Evolutionary conservation across 495 filamentous ascomycete species (phyloP).

Genomic region (Chaetomium tenue): DNA sequence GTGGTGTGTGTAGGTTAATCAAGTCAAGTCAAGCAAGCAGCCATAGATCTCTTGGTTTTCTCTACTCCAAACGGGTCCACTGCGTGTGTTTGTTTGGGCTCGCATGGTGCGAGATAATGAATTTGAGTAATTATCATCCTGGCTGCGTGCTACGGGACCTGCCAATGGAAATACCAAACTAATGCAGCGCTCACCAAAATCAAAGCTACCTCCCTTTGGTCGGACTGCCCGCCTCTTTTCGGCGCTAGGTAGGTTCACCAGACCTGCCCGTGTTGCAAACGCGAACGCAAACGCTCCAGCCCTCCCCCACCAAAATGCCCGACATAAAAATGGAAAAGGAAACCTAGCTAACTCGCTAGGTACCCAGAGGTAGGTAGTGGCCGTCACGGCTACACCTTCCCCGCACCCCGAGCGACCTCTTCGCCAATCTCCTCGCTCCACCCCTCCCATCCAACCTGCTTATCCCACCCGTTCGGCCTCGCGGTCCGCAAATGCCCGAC

Average conservation of each 20-base stretch:
- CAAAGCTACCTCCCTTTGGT: not conserved
- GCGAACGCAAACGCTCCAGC: not conserved
- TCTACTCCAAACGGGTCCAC: not conserved
- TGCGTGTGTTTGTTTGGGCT: not conserved
- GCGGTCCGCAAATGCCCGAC: slow-evolving; percentile 55
- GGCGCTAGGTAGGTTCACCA: not conserved
- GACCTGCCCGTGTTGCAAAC: not conserved
- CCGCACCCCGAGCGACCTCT: not conserved
- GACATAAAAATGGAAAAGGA: not conserved
- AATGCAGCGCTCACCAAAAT: not conserved
- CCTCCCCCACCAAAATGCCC: too few species aligned
- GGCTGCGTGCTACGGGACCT: not conserved
- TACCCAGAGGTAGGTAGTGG: too few species aligned
- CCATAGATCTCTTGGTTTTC: slow-evolving; percentile 12
- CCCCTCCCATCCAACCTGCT: slow-evolving; percentile 48
- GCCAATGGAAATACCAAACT: not conserved
- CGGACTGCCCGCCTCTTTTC: not conserved
- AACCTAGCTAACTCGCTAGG: not conserved
- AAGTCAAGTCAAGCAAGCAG: slow-evolving; percentile 3
- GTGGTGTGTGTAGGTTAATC: slow-evolving; percentile 7
- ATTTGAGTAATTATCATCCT: not conserved
- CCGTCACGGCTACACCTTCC: not conserved
- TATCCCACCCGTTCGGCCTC: slow-evolving; percentile 59
- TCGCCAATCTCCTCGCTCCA: slow-evolving; percentile 40
- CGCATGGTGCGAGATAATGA: not conserved